Evolutionary conservation across 441 rosid genomes (phyloP), one percentile per base, ranked within the genome.

Genomic region (Gossypium lobatum): DNA sequence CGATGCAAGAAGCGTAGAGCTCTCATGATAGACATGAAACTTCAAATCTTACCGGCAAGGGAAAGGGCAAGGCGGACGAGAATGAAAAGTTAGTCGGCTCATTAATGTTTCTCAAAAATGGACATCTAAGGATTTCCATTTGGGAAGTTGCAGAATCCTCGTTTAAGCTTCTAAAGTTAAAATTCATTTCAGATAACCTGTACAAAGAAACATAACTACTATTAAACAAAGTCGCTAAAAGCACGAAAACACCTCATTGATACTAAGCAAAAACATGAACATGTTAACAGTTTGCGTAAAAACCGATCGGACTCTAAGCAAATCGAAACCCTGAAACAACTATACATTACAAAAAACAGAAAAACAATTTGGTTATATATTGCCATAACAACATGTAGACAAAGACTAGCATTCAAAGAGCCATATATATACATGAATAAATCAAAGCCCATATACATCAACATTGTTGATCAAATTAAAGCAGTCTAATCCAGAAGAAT

Each of bases 101-200:
- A 75, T 86, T 88, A 73, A 90, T 90, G 83, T 90, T 90, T 83
- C 92, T 87, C 87, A 90, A 83, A 79, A 90, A 90, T 3, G 95
- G 95, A 61, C 92, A 90, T 71, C 87, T 84, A 16, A 86, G 80
- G 23, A 88, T 74, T 70, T 85, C 86, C 31, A 74, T 50, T 31
- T 82, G 81, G 45, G 91, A 78, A 75, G 86, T 59, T 67, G 73
- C 73, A 23, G 84, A 75, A 9, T 82, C 84, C 46, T 85, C 89
- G 4, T 81, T 80, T 53, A 77, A 14, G 62, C 83, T 76, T 75
- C 84, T 81, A 71, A 82, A 74, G 78, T 77, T 80, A 63, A 5
- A 42, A 71, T 81, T 86, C 92, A 88, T 85, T 77, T 57, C 76
- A 45, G 76, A 79, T 74, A 72, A 62, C 75, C 89, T 85, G 86